Evolutionary conservation across 2,329 filamentous ascomycete species (phyloP).

Genomic region (Ascocoryne sarcoides): DNA sequence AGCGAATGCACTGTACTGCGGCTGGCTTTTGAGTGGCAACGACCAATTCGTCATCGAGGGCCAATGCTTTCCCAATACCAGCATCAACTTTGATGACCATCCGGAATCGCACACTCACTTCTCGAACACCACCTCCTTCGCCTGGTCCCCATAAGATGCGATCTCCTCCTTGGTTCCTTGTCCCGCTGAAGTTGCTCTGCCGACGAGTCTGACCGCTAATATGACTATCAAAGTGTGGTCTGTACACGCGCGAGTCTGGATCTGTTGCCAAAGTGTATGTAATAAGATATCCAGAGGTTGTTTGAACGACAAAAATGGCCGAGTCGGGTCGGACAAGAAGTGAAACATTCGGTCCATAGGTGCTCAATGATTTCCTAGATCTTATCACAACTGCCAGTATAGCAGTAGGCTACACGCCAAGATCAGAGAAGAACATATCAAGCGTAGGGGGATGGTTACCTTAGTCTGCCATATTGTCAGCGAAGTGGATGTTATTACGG

Average conservation of each 20-base stretch:
- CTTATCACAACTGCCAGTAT: conserved; percentile 79
- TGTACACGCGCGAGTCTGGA: conserved; percentile 73
- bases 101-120: conserved; percentile 84
- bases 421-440: conserved; percentile 7
- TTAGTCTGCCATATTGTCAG: conserved; percentile 97
- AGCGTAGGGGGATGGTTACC: conserved; percentile 37
- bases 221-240: conserved; percentile 65
- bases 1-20: conserved; percentile 93
- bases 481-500: conserved; percentile 74
- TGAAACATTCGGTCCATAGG: conserved; percentile 78
- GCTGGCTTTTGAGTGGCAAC: conserved; percentile 87
- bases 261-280: conserved; percentile 90
- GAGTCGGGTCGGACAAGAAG: conserved; percentile 85
- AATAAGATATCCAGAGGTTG: conserved; percentile 76
- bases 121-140: conserved; percentile 72
- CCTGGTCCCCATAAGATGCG: conserved; percentile 66
- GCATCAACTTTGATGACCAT: conserved; percentile 99
- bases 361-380: conserved; percentile 67
- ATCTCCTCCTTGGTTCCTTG: conserved; percentile 38
- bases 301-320: conserved; percentile 85
- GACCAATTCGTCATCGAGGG: conserved; percentile 84
- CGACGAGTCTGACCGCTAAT: conserved; percentile 53
- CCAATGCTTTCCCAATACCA: conserved; percentile 78
- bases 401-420: conserved; percentile 62
- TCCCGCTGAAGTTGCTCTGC: conserved; percentile 52